These are phyloP conservation scores for Candida gigantensis DNA, from an alignment of 1,139 yeast genomes.

Conservation along the genomic window DNA sequence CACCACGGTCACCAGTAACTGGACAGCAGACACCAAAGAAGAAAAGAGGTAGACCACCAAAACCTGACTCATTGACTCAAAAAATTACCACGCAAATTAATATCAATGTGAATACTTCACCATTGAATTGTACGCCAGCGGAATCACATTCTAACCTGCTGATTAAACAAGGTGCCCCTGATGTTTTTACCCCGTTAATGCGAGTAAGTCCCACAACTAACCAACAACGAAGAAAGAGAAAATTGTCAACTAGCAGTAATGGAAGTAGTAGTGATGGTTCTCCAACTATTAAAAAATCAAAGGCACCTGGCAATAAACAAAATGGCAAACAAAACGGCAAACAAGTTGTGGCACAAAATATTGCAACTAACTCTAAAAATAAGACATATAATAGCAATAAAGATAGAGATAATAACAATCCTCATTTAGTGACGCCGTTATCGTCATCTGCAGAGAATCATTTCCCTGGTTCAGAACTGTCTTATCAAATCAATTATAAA, in stretches of 20 bases:
- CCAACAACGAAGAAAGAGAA: constrained; percentile 18
- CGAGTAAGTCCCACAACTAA: constrained; percentile 39
- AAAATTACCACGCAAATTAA: constrained; percentile 46
- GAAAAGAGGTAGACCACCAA: constrained; percentile 52
- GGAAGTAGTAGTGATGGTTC: constrained; percentile 9
- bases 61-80: constrained; percentile 41
- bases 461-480: constrained; percentile 17
- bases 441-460: constrained; percentile 19
- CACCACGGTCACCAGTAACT: constrained; percentile 1
- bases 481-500: constrained; percentile 31
- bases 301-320: constrained; percentile 11
- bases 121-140: constrained; percentile 32
- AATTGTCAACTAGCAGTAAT: constrained; percentile 9
- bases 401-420: too few species aligned
- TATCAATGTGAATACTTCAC: constrained; percentile 43
- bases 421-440: constrained; percentile 23
- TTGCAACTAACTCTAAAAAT: too few species aligned
- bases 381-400: too few species aligned
- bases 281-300: constrained; percentile 15
- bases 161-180: constrained; percentile 47
- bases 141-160: constrained; percentile 42
- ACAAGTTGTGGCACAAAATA: too few species aligned
- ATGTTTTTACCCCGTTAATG: constrained; percentile 49
- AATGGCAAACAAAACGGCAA: constrained; percentile 6
- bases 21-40: constrained; percentile 32